These are phyloP conservation scores for Colletotrichum tabaci DNA, from an alignment of 2,329 filamentous ascomycete species.

Conservation along the genomic window DNA sequence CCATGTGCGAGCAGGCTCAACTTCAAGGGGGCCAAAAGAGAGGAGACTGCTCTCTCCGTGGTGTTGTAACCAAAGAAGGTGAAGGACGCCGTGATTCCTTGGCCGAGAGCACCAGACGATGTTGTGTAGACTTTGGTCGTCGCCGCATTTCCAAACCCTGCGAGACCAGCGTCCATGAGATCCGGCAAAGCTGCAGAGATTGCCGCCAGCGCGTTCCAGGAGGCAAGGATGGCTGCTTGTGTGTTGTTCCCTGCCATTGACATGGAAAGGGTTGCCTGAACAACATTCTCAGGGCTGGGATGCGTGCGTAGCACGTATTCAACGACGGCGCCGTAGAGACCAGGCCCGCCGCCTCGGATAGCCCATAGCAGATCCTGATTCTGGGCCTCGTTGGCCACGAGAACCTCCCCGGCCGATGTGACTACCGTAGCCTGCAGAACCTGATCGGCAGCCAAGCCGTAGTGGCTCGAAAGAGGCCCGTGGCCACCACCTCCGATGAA, in stretches of 20 bases:
- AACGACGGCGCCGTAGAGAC: slow-evolving; percentile 40
- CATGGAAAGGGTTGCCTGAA: slow-evolving; percentile 13
- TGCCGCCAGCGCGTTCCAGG: neutral
- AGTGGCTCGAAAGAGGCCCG: too few relatives aligned
- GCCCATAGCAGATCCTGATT: slow-evolving; percentile 43
- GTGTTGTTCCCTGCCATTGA: neutral
- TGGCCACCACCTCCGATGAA: too few relatives aligned
- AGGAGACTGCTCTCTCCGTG: neutral
- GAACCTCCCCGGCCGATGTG: slow-evolving; percentile 44
- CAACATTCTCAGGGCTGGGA: slow-evolving; percentile 36
- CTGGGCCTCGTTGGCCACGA: slow-evolving; percentile 35
- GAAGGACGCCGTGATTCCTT: neutral
- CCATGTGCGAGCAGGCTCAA: too few relatives aligned
- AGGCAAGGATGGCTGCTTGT: neutral
- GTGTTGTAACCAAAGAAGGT: slow-evolving; percentile 17
- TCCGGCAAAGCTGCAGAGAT: slow-evolving; percentile 2
- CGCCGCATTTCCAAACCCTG: slow-evolving; percentile 12
- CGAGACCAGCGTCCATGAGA: slow-evolving; percentile 7
- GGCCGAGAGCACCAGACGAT: neutral
- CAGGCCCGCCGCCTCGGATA: slow-evolving; percentile 42
- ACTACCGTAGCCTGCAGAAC: slow-evolving; percentile 41
- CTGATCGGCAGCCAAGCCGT: too few relatives aligned
- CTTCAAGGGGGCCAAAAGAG: too few relatives aligned
- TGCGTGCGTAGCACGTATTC: slow-evolving; percentile 41
- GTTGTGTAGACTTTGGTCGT: neutral